Conservation (phyloP, 495 filamentous ascomycete genomes). For the Trichodelitschia bisporula region DNA sequence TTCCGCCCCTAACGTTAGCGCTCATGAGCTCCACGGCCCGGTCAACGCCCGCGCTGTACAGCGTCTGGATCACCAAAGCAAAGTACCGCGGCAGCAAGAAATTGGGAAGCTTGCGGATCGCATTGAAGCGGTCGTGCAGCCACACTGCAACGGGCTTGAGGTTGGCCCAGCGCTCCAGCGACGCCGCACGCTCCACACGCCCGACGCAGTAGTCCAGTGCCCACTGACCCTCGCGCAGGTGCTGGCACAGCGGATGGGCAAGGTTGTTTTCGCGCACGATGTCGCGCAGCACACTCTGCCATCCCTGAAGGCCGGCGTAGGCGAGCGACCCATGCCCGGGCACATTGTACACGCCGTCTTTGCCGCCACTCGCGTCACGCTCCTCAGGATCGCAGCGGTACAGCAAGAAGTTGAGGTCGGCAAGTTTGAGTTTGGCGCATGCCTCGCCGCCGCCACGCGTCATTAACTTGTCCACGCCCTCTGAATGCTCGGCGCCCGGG, state of each 20-base stretch:
- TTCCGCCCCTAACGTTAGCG: constrained; percentile 48
- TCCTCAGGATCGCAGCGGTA: constrained; percentile 91
- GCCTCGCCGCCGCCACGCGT: constrained; percentile 60
- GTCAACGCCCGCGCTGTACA: constrained; percentile 62
- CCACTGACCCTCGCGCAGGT: constrained; percentile 83
- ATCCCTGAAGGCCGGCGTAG: constrained; percentile 92
- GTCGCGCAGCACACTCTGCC: constrained; percentile 81
- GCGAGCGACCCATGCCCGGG: constrained; percentile 64
- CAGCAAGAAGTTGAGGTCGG: constrained; percentile 77
- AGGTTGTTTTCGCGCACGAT: constrained; percentile 79
- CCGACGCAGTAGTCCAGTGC: constrained; percentile 71
- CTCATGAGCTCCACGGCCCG: constrained; percentile 55
- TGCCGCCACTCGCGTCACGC: constrained; percentile 47
- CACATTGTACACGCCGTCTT: constrained; percentile 71
- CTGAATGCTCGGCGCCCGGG: constrained; percentile 51
- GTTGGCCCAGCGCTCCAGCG: constrained; percentile 29
- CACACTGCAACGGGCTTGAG: constrained; percentile 44
- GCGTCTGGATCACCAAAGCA: constrained; percentile 62
- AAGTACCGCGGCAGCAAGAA: constrained; percentile 89
- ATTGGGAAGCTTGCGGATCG: constrained; percentile 57
- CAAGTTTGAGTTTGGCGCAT: constrained; percentile 42
- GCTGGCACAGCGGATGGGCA: constrained; percentile 76
- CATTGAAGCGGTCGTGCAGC: constrained; percentile 63
- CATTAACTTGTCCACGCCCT: constrained; percentile 60
- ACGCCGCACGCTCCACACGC: constrained; percentile 46